phyloP scores from a whole-genome alignment of 139 green algal genomes.

The Auxenochlorella pyrenoidosa region DNA sequence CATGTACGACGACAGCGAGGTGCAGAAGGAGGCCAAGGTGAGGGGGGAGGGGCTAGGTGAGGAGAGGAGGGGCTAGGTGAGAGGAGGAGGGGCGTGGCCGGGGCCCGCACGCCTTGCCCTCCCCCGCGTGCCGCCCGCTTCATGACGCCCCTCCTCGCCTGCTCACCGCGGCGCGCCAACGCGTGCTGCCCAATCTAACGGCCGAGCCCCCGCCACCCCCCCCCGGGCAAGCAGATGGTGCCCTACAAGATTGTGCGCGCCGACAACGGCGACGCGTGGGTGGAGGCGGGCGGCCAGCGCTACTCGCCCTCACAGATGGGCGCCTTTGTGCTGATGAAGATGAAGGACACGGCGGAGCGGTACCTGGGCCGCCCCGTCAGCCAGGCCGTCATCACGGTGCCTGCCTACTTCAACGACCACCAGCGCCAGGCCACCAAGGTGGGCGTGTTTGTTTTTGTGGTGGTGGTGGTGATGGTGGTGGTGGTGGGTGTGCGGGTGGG shows the following conservation, averaged over 20 bases:
- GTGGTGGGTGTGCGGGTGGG: too few relatives aligned
- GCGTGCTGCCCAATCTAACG: too few relatives aligned
- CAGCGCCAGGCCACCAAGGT: slow-evolving; percentile 93
- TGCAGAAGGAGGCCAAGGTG: slow-evolving; percentile 94
- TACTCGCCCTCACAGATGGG: slow-evolving; percentile 96
- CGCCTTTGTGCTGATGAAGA: slow-evolving; percentile 94
- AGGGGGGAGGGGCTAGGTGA: background rate
- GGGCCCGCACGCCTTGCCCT: too few relatives aligned
- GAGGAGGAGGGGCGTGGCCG: too few relatives aligned
- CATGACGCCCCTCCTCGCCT: background rate
- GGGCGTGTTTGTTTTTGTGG: too few relatives aligned
- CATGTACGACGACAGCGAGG: slow-evolving; percentile 89
- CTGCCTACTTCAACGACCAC: slow-evolving; percentile 99
- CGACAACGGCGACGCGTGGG: slow-evolving; percentile 97
- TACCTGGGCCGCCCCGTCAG: slow-evolving; percentile 91
- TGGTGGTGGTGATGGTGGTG: too few relatives aligned
- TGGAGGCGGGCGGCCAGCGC: slow-evolving; percentile 92
- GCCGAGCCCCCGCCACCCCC: background rate
- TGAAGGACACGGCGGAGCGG: slow-evolving; percentile 98
- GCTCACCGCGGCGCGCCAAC: too few relatives aligned
- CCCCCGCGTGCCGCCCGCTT: too few relatives aligned
- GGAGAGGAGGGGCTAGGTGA: too few relatives aligned
- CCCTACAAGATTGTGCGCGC: slow-evolving; percentile 96
- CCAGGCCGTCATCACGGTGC: slow-evolving; percentile 97
- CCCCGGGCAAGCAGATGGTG: slow-evolving; percentile 82